Conservation (phyloP, 1,284 basidiomycete genomes). For the Polyporus tsugae region DNA sequence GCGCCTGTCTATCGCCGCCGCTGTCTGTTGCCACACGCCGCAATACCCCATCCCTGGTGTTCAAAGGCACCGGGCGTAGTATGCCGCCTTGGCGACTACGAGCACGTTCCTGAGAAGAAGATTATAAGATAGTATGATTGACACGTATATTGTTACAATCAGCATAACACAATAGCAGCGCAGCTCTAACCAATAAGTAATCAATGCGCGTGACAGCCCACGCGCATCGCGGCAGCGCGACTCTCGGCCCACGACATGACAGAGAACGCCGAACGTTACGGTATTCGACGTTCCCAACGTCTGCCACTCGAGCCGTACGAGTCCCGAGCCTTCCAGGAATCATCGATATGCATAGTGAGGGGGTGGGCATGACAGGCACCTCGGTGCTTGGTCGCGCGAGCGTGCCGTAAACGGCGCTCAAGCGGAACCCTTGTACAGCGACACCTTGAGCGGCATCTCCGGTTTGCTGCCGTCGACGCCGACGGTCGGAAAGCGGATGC, state of each 20-base stretch:
- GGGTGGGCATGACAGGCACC: constrained; percentile 2
- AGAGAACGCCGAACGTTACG: not conserved
- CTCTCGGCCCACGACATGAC: not conserved
- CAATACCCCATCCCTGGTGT: not conserved
- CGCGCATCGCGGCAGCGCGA: constrained; percentile 4
- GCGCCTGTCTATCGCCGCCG: not conserved
- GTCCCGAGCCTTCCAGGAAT: not conserved
- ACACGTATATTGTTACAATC: constrained; percentile 23
- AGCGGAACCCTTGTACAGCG: constrained; percentile 16
- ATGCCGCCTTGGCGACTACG: constrained; percentile 1
- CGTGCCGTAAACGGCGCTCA: constrained; percentile 5
- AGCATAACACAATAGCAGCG: constrained; percentile 18
- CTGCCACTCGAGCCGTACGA: not conserved
- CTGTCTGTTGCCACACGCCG: not conserved
- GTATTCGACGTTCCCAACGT: not conserved
- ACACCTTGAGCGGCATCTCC: constrained; percentile 30
- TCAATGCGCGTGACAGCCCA: not conserved
- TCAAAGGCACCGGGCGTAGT: not conserved
- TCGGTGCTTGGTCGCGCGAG: constrained; percentile 3
- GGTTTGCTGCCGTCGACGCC: constrained; percentile 30
- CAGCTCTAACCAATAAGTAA: constrained; percentile 2
- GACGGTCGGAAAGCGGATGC: constrained; percentile 34
- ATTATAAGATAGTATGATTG: constrained; percentile 9
- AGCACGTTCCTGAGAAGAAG: constrained; percentile 2
- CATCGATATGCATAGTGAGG: not conserved